Conservation (phyloP, 495 filamentous ascomycete genomes). For the Aspergillus sclerotioniger region DNA sequence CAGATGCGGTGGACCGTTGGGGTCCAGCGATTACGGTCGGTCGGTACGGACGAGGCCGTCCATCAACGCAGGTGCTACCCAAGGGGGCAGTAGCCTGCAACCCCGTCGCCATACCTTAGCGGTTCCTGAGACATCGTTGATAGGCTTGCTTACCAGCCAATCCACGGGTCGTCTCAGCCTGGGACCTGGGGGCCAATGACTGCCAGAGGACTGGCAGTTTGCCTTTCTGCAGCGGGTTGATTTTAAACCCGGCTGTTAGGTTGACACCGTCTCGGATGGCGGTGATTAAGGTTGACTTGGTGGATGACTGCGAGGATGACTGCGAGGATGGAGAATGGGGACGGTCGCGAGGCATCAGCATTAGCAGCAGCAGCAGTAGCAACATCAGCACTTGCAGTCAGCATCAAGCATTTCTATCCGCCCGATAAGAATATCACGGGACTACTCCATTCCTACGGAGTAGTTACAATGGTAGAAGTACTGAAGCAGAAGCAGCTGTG, state of each 20-base stretch:
- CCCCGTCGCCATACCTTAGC: not conserved
- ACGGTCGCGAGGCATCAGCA: not conserved
- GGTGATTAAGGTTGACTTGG: not conserved
- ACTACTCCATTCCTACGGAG: not conserved
- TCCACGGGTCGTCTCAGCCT: not conserved
- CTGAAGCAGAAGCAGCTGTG: not conserved
- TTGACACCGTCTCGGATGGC: not conserved
- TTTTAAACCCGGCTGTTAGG: not conserved
- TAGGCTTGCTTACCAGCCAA: not conserved
- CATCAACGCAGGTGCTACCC: not conserved
- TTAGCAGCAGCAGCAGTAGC: not conserved
- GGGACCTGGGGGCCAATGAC: conserved; percentile 5
- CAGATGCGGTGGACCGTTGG: conserved; percentile 6
- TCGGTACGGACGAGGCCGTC: too few species aligned
- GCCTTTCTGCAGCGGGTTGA: not conserved
- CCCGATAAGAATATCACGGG: not conserved
- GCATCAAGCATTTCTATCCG: not conserved
- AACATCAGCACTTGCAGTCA: too few species aligned
- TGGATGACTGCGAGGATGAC: not conserved
- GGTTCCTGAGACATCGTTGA: not conserved
- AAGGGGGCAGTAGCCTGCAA: not conserved
- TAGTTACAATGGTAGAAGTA: not conserved
- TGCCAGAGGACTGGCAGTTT: not conserved
- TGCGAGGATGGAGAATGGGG: not conserved
- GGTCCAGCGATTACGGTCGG: not conserved